These are phyloP conservation scores for Apiotrichum porosum DNA, from an alignment of 1,284 basidiomycete species.

Conservation along the genomic window DNA sequence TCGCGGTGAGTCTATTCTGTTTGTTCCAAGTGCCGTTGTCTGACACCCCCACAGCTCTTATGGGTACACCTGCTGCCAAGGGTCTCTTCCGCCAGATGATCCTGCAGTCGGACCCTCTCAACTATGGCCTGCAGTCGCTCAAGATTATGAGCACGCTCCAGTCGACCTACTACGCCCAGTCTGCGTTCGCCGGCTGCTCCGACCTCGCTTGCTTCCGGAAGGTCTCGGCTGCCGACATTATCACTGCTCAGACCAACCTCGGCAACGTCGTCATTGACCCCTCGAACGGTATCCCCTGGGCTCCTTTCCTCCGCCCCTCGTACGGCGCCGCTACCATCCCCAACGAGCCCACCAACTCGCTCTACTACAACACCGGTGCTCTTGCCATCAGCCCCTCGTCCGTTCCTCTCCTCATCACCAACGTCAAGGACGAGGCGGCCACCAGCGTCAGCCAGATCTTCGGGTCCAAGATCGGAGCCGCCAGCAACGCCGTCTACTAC, in stretches of 20 bases:
- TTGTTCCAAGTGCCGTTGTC: background rate
- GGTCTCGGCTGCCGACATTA: constrained; percentile 55
- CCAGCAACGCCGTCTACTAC: constrained; percentile 32
- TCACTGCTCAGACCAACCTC: constrained; percentile 54
- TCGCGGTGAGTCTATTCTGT: constrained; percentile 51
- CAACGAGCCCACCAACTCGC: constrained; percentile 57
- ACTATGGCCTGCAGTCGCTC: constrained; percentile 63
- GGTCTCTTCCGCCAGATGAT: constrained; percentile 68
- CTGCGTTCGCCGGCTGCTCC: constrained; percentile 40
- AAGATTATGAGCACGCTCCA: constrained; percentile 58
- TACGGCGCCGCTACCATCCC: constrained; percentile 27
- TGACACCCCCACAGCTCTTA: too few species aligned
- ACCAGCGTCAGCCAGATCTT: constrained; percentile 54
- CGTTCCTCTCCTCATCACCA: constrained; percentile 62
- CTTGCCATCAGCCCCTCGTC: constrained; percentile 58
- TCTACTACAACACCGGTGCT: constrained; percentile 59
- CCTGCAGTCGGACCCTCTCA: constrained; percentile 69
- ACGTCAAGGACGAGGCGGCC: constrained; percentile 65
- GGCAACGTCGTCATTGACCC: constrained; percentile 11
- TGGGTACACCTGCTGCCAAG: constrained; percentile 62
- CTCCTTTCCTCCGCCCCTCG: constrained; percentile 29
- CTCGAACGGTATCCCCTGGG: background rate
- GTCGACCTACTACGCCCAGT: constrained; percentile 53
- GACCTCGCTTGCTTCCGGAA: constrained; percentile 53
- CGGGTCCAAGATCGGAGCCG: constrained; percentile 35